phyloP scores from a whole-genome alignment of 2,329 filamentous ascomycete species.

The Neoscytalidium dimidiatum region DNA sequence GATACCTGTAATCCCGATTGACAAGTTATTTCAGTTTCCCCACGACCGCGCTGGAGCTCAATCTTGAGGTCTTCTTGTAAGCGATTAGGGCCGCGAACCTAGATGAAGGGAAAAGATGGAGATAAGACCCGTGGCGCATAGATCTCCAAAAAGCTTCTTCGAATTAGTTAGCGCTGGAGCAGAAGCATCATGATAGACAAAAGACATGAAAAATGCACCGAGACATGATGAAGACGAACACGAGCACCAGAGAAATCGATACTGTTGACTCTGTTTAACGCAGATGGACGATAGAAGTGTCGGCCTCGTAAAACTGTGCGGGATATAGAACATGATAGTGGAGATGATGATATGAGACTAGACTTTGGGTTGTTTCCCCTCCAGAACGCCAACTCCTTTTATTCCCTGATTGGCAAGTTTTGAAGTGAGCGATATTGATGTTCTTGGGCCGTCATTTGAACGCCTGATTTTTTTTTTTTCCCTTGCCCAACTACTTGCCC shows the following conservation, averaged over 20 bases:
- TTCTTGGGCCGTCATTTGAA: too few species aligned
- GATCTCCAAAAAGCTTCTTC: background rate
- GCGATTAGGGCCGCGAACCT: background rate
- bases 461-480: too few species aligned
- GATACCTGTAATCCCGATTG: background rate
- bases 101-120: background rate
- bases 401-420: too few species aligned
- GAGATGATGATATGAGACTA: background rate
- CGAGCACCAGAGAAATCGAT: background rate
- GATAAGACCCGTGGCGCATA: background rate
- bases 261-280: background rate
- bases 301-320: background rate
- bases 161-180: background rate
- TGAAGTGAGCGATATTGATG: too few species aligned
- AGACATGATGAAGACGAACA: constrained; percentile 2
- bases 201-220: background rate
- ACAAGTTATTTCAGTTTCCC: constrained; percentile 64
- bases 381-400: too few species aligned
- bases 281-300: background rate
- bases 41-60: constrained; percentile 91
- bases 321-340: background rate
- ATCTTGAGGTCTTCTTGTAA: constrained; percentile 87
- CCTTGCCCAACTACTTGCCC: too few species aligned
- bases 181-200: constrained; percentile 7
- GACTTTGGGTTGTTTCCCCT: background rate